Conservation (phyloP, 2,329 filamentous ascomycete species). For the Verticillium klebahnii region DNA sequence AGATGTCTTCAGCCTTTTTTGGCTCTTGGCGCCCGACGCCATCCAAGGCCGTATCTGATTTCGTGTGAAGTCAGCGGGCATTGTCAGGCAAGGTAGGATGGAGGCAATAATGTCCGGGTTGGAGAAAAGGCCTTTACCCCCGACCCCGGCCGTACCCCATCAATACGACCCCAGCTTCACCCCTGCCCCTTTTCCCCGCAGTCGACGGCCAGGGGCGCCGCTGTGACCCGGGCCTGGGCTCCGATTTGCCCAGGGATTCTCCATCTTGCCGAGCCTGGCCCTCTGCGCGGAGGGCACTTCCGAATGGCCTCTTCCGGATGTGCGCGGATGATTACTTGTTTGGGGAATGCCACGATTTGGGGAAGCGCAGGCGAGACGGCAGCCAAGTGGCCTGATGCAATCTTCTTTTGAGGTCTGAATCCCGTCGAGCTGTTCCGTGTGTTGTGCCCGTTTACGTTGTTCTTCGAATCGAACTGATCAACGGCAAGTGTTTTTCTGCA, state of each 20-base stretch:
- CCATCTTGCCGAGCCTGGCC: neutral
- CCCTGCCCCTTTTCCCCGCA: neutral
- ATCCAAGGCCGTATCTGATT: neutral
- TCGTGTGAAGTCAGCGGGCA: neutral
- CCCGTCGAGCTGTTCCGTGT: neutral
- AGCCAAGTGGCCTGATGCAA: neutral
- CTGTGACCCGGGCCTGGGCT: neutral
- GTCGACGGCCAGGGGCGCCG: neutral
- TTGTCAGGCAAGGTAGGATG: neutral
- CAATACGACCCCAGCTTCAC: neutral
- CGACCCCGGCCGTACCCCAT: neutral
- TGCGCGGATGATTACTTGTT: neutral
- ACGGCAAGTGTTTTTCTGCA: neutral
- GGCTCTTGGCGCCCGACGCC: neutral
- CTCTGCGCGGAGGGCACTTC: neutral
- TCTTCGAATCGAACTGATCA: neutral
- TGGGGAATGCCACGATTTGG: neutral
- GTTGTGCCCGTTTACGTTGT: neutral
- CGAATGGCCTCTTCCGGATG: constrained; percentile 3
- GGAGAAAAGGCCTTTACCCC: neutral
- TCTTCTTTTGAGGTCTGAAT: neutral
- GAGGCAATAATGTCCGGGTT: neutral
- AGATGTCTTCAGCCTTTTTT: neutral
- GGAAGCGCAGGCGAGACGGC: neutral
- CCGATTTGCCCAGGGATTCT: neutral